A percentile compares a stretch with the other conserved stretches of the same genome.
These are phyloP conservation scores for Aureobasidium sp. DNA, from an alignment of 2,329 filamentous ascomycete species.

Conservation along the genomic window DNA sequence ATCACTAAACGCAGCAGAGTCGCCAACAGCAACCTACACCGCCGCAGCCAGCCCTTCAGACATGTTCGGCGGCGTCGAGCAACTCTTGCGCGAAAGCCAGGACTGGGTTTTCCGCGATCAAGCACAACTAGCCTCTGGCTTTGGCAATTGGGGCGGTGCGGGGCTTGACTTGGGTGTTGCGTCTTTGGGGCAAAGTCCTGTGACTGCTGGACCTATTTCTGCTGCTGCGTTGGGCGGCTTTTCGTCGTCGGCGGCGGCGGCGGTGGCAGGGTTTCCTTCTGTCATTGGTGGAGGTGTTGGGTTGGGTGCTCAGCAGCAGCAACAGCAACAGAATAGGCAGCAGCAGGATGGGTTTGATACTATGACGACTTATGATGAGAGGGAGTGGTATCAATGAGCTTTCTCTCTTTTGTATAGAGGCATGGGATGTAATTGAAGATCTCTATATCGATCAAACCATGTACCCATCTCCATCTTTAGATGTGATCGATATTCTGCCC, in stretches of 20 bases:
- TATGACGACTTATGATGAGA: slow-evolving; percentile 14
- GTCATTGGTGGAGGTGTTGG: not conserved
- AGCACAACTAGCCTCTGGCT: slow-evolving; percentile 50
- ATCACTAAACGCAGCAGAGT: slow-evolving; percentile 20
- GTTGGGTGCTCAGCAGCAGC: not conserved
- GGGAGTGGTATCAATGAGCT: slow-evolving; percentile 15
- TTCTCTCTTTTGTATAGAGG: too few relatives aligned
- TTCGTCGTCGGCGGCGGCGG: not conserved
- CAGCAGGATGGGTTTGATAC: slow-evolving; percentile 2
- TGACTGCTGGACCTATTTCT: not conserved
- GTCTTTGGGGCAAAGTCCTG: not conserved
- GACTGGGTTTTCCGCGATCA: slow-evolving; percentile 53
- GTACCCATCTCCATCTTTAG: too few relatives aligned
- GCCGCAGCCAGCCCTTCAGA: slow-evolving; percentile 38
- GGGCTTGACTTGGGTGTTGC: not conserved
- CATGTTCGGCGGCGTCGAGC: slow-evolving; percentile 53
- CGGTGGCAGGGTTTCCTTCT: not conserved
- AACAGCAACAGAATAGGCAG: not conserved
- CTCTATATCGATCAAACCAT: not conserved
- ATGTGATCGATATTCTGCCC: too few relatives aligned
- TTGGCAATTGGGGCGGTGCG: slow-evolving; percentile 49
- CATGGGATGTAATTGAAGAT: not conserved
- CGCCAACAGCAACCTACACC: slow-evolving; percentile 14
- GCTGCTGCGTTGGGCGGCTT: not conserved
- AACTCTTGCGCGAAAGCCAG: slow-evolving; percentile 53